Base-by-base conservation (phyloP, 108 stramenopile species). In the Discostella stelligeroides region DNA sequence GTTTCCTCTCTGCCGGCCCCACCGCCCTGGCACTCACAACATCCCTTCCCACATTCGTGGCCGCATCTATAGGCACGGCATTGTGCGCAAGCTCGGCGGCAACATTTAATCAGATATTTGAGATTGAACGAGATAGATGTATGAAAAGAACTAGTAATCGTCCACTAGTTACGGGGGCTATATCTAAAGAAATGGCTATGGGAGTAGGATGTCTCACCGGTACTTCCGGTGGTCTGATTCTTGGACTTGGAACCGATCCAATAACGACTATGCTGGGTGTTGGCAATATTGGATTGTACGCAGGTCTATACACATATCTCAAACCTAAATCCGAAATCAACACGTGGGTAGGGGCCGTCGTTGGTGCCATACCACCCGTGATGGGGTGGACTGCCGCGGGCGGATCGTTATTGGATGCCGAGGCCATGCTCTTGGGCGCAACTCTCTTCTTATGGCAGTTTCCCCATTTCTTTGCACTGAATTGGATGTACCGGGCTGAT, bases 301-400 rank as follows among this genome's bases (percentile, higher is more conserved):
- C 96, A 10, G 96, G 94, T 54, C 59, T 96, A n/a, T 99, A 99
- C 84, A 99, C 99, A 17, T 92, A 87, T 65, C 72, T 95, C 73
- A 99, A 99, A 66, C 92, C 94, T n/a, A 49, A 84, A 18, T 86
- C 95, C 8, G 94, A 96, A 63, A 73, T 82, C 58, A 99, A 99
- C 85, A 98, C 99, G 0, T 97, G 96, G 97, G 86, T 99, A 7
- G 99, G 99, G 13, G 97, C 98, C 6, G 85, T 99, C 11, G 99
- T 99, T 9, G 99, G 99, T 25, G 98, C 97, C 7, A 83, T 99
- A 13, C 99, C 99, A 0, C 99, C 99, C 7, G 84, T 99, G 20
- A 99, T 99, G 95, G 99, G 98, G 18, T 99, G 93, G 88, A 87
- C 94, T 37, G 98, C 98, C 14, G 97, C 98, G 7, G 94, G 94